phyloP scores from a whole-genome alignment of 495 filamentous ascomycete genomes.

The Terfezia boudieri region DNA sequence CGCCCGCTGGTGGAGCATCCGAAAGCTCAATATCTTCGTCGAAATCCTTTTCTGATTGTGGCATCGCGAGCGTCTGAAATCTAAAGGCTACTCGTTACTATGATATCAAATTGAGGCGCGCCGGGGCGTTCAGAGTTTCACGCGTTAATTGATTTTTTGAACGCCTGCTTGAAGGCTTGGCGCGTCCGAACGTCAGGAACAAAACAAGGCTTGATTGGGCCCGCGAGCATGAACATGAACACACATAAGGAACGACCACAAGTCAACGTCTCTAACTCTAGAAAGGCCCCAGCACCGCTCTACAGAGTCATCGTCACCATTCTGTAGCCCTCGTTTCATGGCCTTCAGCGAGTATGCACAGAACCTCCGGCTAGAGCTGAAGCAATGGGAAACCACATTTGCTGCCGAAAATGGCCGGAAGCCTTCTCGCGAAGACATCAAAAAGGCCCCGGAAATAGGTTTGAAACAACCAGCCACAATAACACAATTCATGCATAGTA shows the following conservation, averaged over 20 bases:
- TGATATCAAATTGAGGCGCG: neutral
- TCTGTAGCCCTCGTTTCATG: neutral
- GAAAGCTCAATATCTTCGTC: conserved; percentile 10
- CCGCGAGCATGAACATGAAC: too few species aligned
- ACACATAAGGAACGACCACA: too few species aligned
- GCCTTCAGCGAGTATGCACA: neutral
- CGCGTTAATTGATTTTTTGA: neutral
- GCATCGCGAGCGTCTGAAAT: neutral
- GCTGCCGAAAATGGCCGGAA: conserved; percentile 50
- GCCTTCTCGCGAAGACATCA: conserved; percentile 67
- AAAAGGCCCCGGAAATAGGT: conserved; percentile 65
- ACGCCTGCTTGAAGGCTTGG: neutral
- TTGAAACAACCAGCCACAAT: conserved; percentile 2
- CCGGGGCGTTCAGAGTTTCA: neutral
- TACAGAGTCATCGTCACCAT: too few species aligned
- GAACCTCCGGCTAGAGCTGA: conserved; percentile 47
- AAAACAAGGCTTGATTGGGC: too few species aligned
- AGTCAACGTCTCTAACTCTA: too few species aligned
- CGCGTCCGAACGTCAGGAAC: neutral
- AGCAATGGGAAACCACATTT: conserved; percentile 68
- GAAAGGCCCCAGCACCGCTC: too few species aligned
- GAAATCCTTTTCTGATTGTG: neutral
- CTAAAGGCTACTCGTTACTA: neutral
- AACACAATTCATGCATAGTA: too few species aligned
- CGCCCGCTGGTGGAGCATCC: conserved; percentile 5